phyloP scores from a whole-genome alignment of 2,329 filamentous ascomycete species.

The Helicocarpus griseus region DNA sequence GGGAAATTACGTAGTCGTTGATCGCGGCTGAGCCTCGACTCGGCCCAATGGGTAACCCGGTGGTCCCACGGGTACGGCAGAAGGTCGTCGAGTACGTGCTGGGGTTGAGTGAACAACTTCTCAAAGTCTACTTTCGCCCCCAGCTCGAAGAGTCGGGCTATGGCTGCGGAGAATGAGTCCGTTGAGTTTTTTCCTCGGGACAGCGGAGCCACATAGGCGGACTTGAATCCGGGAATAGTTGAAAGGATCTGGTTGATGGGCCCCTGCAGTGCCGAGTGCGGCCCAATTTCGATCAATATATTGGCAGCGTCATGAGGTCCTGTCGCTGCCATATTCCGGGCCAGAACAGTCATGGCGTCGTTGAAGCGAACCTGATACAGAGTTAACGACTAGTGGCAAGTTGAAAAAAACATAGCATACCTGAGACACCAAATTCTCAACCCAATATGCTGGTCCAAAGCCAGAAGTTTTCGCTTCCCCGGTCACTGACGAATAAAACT shows the following conservation, averaged over 20 bases:
- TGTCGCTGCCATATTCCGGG: background rate
- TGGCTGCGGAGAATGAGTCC: background rate
- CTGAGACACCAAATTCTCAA: constrained; percentile 23
- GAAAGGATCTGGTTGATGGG: constrained; percentile 20
- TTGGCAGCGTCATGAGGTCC: constrained; percentile 7
- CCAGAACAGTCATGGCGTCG: constrained; percentile 14
- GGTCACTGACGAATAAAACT: constrained; percentile 1
- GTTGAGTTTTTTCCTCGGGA: background rate
- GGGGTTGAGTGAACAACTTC: background rate
- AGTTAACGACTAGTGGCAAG: background rate
- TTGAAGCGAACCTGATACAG: constrained; percentile 22
- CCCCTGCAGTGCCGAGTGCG: constrained; percentile 22
- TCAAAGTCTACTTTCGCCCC: constrained; percentile 5
- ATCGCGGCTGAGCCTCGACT: background rate
- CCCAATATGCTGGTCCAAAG: constrained; percentile 18
- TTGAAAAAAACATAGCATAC: constrained; percentile 5
- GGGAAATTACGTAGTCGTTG: background rate
- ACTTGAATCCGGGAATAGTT: constrained; percentile 6
- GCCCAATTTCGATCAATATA: constrained; percentile 23
- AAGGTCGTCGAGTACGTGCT: background rate
- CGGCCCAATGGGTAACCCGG: background rate
- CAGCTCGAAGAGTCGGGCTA: constrained; percentile 5
- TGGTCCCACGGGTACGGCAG: constrained; percentile 1
- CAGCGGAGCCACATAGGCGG: background rate
- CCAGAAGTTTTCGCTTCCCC: background rate